A percentile compares a stretch with the other conserved stretches of the same genome.
phyloP scores from a whole-genome alignment of 2,329 filamentous ascomycete genomes.

The Ambrosiella cleistominuta region DNA sequence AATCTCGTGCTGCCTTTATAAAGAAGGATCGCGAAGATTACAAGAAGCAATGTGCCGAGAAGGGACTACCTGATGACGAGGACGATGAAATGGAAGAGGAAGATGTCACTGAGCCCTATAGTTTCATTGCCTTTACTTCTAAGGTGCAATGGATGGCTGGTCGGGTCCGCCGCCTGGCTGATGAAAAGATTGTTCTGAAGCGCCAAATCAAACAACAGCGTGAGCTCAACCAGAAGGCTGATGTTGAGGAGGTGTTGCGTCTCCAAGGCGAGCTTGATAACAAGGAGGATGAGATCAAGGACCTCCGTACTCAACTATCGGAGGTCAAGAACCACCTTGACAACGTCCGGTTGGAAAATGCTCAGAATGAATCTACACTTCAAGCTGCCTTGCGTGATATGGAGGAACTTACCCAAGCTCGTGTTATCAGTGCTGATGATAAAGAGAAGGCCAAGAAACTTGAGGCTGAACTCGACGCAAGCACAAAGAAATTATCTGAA shows the following conservation, averaged over 20 bases:
- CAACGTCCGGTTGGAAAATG: slow-evolving; percentile 11
- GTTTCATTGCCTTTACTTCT: slow-evolving; percentile 55
- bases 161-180: slow-evolving; percentile 59
- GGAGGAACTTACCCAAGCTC: slow-evolving; percentile 15
- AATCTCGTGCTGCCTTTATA: slow-evolving; percentile 32
- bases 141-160: slow-evolving; percentile 66
- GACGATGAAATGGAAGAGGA: slow-evolving; percentile 47
- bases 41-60: slow-evolving; percentile 33
- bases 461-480: slow-evolving; percentile 27
- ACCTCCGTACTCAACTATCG: slow-evolving; percentile 12
- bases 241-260: slow-evolving; percentile 43
- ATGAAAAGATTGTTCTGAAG: slow-evolving; percentile 78
- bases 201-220: slow-evolving; percentile 91
- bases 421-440: slow-evolving; percentile 12
- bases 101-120: slow-evolving; percentile 44
- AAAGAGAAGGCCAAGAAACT: slow-evolving; percentile 17
- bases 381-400: slow-evolving; percentile 15
- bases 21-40: slow-evolving; percentile 37
- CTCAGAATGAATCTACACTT: slow-evolving; percentile 17
- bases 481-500: slow-evolving; percentile 21
- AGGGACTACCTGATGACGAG: slow-evolving; percentile 40
- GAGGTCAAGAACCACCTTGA: slow-evolving; percentile 14
- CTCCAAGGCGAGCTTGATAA: slow-evolving; percentile 12
- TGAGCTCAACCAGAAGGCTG: slow-evolving; percentile 76
- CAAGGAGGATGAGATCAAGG: slow-evolving; percentile 13